Evolutionary conservation across 169 alveolate species (phyloP).

Genomic region (Plasmodium vivax): DNA sequence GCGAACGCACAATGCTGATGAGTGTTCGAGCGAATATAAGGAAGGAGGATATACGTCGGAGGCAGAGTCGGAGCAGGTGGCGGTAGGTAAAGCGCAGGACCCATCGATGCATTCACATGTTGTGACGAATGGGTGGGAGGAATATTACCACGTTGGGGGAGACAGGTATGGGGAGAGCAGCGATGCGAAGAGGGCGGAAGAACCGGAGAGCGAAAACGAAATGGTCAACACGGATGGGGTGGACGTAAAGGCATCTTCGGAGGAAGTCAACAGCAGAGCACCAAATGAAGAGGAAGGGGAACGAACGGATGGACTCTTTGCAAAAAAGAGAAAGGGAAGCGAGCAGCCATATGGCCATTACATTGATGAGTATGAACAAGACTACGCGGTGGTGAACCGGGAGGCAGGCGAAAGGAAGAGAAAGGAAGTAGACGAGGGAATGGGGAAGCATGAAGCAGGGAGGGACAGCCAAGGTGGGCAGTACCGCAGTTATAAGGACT

Average conservation of each 20-base stretch:
- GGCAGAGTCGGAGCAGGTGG: background rate
- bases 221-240: background rate
- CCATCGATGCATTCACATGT: background rate
- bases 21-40: constrained; percentile 6
- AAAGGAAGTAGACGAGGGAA: background rate
- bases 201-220: background rate
- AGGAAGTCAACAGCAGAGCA: background rate
- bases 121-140: background rate
- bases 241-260: background rate
- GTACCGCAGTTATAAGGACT: constrained; percentile 1
- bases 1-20: background rate
- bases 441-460: background rate
- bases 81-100: background rate
- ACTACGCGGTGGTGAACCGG: background rate
- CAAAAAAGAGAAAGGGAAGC: background rate
- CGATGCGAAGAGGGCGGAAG: background rate
- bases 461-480: background rate
- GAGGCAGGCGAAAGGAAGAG: background rate
- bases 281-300: background rate
- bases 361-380: background rate
- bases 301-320: background rate
- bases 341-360: background rate
- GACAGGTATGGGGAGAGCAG: background rate
- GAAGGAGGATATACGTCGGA: constrained; percentile 13
- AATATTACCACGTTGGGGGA: background rate